A percentile compares a stretch with the other conserved stretches of the same genome.
Conservation (phyloP, 352 stramenopile species). For the Pythium myriotylum region DNA sequence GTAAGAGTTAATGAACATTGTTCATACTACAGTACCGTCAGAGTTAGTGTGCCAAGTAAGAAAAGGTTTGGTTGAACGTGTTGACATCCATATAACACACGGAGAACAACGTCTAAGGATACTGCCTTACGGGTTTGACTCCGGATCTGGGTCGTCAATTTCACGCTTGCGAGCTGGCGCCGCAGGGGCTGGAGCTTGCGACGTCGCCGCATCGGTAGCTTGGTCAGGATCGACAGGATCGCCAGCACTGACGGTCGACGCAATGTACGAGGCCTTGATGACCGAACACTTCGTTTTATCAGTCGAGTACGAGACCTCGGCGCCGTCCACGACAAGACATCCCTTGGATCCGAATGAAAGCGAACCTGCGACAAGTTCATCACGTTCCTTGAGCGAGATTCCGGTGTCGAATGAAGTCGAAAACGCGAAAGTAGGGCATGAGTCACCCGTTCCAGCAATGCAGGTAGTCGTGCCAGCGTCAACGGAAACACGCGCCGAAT, state of each 20-base stretch:
- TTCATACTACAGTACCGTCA: too few relatives aligned
- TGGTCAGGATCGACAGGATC: slow-evolving; percentile 22
- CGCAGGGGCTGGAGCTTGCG: neutral
- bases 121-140: slow-evolving; percentile 2
- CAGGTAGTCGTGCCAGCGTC: slow-evolving; percentile 10
- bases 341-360: slow-evolving; percentile 18
- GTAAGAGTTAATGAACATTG: slow-evolving; percentile 1
- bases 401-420: slow-evolving; percentile 2
- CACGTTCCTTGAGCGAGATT: slow-evolving; percentile 11
- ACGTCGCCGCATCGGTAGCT: neutral
- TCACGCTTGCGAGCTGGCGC: neutral
- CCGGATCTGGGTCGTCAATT: slow-evolving; percentile 21
- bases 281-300: slow-evolving; percentile 13
- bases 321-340: slow-evolving; percentile 14
- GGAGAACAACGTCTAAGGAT: too few relatives aligned
- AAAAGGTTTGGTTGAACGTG: too few relatives aligned
- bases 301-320: slow-evolving; percentile 10
- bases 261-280: slow-evolving; percentile 20
- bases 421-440: slow-evolving; percentile 20
- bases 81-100: too few relatives aligned
- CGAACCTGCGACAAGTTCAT: slow-evolving; percentile 19
- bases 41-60: neutral
- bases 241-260: slow-evolving; percentile 1
- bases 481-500: slow-evolving; percentile 4
- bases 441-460: slow-evolving; percentile 7